Evolutionary conservation across 148 eudicot species (phyloP).

Genomic region (Persicaria tinctoria): DNA sequence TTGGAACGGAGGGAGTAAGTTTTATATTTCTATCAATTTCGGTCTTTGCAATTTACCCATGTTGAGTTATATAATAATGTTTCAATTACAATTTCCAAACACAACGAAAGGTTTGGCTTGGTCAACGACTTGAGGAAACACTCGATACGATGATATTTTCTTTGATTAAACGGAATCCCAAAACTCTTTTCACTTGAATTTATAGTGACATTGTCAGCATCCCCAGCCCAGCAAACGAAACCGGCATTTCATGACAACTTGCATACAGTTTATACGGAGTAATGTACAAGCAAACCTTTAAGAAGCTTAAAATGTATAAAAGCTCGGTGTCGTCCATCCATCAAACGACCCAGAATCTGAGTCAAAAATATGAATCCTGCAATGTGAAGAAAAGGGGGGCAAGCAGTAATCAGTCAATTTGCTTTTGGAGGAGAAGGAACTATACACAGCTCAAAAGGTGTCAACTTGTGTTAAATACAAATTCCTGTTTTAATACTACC

Average conservation of each 20-base stretch:
- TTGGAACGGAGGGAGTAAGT: no score
- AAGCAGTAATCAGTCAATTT: neutral
- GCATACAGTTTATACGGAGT: no score
- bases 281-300: no score
- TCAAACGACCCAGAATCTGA: neutral
- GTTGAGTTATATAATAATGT: neutral
- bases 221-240: neutral
- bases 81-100: neutral
- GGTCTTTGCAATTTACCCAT: neutral
- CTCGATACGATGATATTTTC: conserved; percentile 1
- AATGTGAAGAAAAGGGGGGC: neutral
- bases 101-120: neutral
- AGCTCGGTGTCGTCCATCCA: no score
- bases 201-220: neutral
- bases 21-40: no score
- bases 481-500: neutral
- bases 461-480: neutral
- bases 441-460: neutral
- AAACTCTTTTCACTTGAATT: neutral
- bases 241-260: neutral
- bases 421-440: neutral
- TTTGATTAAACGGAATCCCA: neutral
- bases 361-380: neutral
- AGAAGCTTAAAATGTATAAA: no score
- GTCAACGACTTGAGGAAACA: neutral